Percentiles rank a stretch among this genome's conserved stretches.
These are phyloP conservation scores for Phytophthora vignae DNA, from an alignment of 352 stramenopile genomes.

Conservation along the genomic window DNA sequence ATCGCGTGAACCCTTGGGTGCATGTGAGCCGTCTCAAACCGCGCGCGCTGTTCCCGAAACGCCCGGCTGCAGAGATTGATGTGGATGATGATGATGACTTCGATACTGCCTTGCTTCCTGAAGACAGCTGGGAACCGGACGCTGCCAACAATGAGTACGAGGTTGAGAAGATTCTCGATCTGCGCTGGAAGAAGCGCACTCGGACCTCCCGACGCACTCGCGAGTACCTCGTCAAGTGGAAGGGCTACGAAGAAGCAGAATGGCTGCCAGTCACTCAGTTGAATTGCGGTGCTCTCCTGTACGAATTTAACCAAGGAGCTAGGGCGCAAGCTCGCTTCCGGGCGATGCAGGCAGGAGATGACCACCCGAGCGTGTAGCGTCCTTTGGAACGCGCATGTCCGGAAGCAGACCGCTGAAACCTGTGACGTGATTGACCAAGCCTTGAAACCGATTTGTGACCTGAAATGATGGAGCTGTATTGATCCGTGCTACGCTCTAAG, in stretches of 20 bases:
- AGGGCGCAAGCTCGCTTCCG: conserved; percentile 5
- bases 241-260: background rate
- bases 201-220: background rate
- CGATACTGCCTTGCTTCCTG: background rate
- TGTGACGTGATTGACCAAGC: background rate
- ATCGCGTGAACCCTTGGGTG: conserved; percentile 18
- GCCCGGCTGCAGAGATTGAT: background rate
- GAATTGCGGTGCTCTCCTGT: conserved; percentile 7
- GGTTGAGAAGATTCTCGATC: conserved; percentile 10
- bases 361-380: conserved; percentile 1
- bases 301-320: conserved; percentile 11
- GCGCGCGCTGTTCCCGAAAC: background rate
- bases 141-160: conserved; percentile 4
- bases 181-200: conserved; percentile 1
- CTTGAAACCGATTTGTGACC: background rate
- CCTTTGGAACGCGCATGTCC: background rate
- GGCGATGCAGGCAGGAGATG: conserved; percentile 11
- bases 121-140: conserved; percentile 12
- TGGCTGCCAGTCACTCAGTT: conserved; percentile 2
- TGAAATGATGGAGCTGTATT: background rate
- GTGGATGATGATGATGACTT: conserved; percentile 12
- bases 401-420: background rate
- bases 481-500: background rate
- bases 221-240: conserved; percentile 12
- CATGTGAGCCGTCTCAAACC: conserved; percentile 19